These are phyloP conservation scores for Balakata baccata DNA, from an alignment of 345 rosid genomes.

Conservation along the genomic window DNA sequence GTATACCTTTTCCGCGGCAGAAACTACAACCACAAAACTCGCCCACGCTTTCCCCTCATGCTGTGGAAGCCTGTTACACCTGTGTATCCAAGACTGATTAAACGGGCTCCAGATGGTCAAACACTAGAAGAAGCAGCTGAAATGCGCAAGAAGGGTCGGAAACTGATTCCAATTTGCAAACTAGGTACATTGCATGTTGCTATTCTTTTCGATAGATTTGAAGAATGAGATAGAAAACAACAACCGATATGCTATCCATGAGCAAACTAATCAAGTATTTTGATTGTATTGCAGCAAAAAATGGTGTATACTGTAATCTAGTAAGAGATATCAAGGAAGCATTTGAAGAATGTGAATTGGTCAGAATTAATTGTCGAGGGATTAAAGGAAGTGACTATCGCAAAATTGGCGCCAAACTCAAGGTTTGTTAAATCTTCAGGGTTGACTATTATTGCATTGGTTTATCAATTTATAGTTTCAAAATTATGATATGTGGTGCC, in stretches of 20 bases:
- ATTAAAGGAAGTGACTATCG: constrained; percentile 69
- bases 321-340: constrained; percentile 71
- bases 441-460: not conserved
- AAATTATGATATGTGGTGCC: not conserved
- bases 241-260: not conserved
- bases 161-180: constrained; percentile 69
- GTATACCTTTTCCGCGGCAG: constrained; percentile 83
- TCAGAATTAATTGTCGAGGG: constrained; percentile 73
- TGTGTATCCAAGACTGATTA: constrained; percentile 71
- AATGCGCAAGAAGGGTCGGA: constrained; percentile 82
- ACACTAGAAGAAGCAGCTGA: constrained; percentile 60
- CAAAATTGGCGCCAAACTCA: constrained; percentile 90
- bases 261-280: constrained; percentile 13
- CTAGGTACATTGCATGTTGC: constrained; percentile 45
- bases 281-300: constrained; percentile 55
- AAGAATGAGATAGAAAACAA: not conserved
- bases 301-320: constrained; percentile 74
- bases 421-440: constrained; percentile 41
- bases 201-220: not conserved
- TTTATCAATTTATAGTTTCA: not conserved
- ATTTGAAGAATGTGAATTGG: constrained; percentile 90
- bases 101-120: constrained; percentile 65
- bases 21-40: constrained; percentile 77
- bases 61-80: constrained; percentile 85
- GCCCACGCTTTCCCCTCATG: constrained; percentile 88